phyloP scores from a whole-genome alignment of 2,329 filamentous ascomycete genomes.

The Aspergillus fischeri region DNA sequence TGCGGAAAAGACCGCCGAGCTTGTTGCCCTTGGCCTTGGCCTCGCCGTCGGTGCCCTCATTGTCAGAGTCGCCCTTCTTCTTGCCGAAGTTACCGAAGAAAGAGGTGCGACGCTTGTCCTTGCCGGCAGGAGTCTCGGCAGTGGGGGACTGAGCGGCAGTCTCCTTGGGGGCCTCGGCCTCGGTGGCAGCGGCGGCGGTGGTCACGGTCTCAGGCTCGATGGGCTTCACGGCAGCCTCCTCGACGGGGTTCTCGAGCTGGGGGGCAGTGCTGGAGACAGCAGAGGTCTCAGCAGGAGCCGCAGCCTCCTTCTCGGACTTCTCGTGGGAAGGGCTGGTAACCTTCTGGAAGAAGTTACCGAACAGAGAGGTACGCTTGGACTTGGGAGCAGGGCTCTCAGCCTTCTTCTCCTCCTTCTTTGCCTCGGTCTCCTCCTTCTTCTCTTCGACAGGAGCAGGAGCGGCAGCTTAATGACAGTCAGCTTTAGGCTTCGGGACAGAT shows the following conservation, averaged over 20 bases:
- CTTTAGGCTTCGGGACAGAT: background rate
- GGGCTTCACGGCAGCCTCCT: slow-evolving; percentile 35
- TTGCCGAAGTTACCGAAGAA: slow-evolving; percentile 52
- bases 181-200: slow-evolving; percentile 44
- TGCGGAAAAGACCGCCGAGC: slow-evolving; percentile 47
- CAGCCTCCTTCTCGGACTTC: slow-evolving; percentile 46
- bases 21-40: slow-evolving; percentile 42
- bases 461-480: background rate
- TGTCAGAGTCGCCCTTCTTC: slow-evolving; percentile 49
- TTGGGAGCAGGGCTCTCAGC: slow-evolving; percentile 50
- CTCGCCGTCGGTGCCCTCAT: slow-evolving; percentile 45
- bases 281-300: slow-evolving; percentile 45
- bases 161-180: slow-evolving; percentile 34
- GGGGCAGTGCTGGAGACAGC: slow-evolving; percentile 47
- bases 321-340: slow-evolving; percentile 42
- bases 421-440: slow-evolving; percentile 21
- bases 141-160: slow-evolving; percentile 26
- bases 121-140: slow-evolving; percentile 33
- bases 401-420: slow-evolving; percentile 32
- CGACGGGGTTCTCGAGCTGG: slow-evolving; percentile 45
- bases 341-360: slow-evolving; percentile 75
- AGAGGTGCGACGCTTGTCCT: slow-evolving; percentile 50
- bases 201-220: slow-evolving; percentile 41
- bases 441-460: slow-evolving; percentile 27
- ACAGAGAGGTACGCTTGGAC: slow-evolving; percentile 79